Evolutionary conservation across 2,329 filamentous ascomycete species (phyloP), one percentile per base, ranked within the genome.

Genomic region (Sclerotinia spermophila): DNA sequence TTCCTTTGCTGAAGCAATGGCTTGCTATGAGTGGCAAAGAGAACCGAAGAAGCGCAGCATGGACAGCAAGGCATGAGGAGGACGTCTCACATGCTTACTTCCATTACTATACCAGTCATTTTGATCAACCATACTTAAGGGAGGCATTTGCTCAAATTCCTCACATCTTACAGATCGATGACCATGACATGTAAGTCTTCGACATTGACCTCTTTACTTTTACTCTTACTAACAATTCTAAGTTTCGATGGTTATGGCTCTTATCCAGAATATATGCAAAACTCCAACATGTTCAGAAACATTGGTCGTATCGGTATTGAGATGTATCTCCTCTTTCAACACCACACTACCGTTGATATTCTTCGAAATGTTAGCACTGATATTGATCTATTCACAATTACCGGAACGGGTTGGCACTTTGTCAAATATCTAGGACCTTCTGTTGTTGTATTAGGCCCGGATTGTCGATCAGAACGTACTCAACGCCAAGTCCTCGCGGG

Each of bases 131-230:
- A 10, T 95, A 96, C 80, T 81, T 99, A 75, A 86, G 96, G 72
- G 96, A 99, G 81, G 94, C 95, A 0, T 99, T 97, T 83, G 96
- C 96, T 33, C 96, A 99, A 82, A 97, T 99, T 73, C 96, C 96
- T 55, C 94, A 97, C 78, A 84, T 99, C 68, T 86, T 96, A 76
- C 93, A 96, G 79, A 89, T 99, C 68, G 94, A 99, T 78, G 96
- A 98, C 78, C 96, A 98, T 80, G 96, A 99, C 76, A 97, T 99
- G 93, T 97, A 84, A 89, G 93, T 89, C 65, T 42, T 58, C 4
- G 58, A 2, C 19, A 24, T 13, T 6, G 7, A 13, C 27, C 17
- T 17, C 45, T 69, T 4, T 27, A 17, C n/a, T 15, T 11, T 56
- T 51, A 38, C 56, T 53, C n/a, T 3, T 69, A 55, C 72, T 76